Conservation (phyloP, 2,329 filamentous ascomycete species). For the Aspergillus bombycis region DNA sequence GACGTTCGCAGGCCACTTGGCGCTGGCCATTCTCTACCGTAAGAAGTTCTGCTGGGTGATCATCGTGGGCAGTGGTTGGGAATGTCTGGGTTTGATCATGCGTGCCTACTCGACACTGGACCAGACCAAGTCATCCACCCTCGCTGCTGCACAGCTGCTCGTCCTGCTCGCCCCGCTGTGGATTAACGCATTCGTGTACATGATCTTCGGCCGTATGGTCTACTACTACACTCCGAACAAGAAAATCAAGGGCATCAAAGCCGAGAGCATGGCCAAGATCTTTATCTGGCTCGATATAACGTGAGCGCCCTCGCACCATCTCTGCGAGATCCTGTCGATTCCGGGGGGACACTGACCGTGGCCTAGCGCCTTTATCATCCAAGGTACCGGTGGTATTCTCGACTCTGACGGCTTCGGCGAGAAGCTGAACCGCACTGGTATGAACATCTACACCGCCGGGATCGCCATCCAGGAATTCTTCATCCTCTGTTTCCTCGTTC, state of each 20-base stretch:
- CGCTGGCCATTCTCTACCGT: constrained; percentile 39
- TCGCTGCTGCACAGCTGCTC: background rate
- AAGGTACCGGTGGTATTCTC: constrained; percentile 31
- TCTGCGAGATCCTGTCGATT: background rate
- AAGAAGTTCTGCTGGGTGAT: constrained; percentile 49
- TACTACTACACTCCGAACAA: constrained; percentile 47
- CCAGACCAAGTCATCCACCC: background rate
- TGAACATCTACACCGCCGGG: constrained; percentile 35
- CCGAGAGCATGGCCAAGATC: constrained; percentile 39
- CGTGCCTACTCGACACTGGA: constrained; percentile 27
- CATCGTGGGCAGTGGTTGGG: constrained; percentile 49
- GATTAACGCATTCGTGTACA: constrained; percentile 54
- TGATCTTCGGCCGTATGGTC: constrained; percentile 52
- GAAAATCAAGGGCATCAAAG: constrained; percentile 42
- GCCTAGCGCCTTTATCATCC: constrained; percentile 8
- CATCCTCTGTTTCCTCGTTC: constrained; percentile 51
- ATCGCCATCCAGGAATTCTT: constrained; percentile 58
- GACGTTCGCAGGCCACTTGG: constrained; percentile 30
- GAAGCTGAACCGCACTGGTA: constrained; percentile 20
- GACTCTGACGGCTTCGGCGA: background rate
- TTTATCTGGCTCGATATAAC: constrained; percentile 49
- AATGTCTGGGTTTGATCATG: constrained; percentile 43
- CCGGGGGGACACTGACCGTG: background rate
- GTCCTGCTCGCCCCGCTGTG: constrained; percentile 8
- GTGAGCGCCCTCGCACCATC: background rate